Conservation (phyloP, 805 yeast species). For the Lachancea lanzarotensis region DNA sequence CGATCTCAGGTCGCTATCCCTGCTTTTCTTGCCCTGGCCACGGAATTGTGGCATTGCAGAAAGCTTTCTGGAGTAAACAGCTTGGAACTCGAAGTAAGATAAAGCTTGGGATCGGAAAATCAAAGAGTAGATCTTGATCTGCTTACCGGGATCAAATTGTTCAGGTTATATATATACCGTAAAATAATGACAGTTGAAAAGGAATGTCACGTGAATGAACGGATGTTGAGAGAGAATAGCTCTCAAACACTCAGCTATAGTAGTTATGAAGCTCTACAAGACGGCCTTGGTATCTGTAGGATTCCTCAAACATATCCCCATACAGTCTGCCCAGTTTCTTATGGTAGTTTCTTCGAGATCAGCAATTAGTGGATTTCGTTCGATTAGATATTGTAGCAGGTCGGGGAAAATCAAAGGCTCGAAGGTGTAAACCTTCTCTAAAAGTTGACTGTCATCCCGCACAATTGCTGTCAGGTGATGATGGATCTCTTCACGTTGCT, state of each 20-base stretch:
- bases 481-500: slow-evolving; percentile 15
- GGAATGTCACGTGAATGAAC: not conserved
- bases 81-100: too few relatives aligned
- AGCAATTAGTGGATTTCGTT: slow-evolving; percentile 24
- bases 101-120: too few relatives aligned
- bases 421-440: slow-evolving; percentile 27
- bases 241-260: not conserved
- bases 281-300: not conserved
- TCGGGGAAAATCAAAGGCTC: slow-evolving; percentile 23
- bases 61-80: not conserved
- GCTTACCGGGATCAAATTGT: not conserved
- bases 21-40: not conserved
- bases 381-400: slow-evolving; percentile 15
- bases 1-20: slow-evolving; percentile 8
- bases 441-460: slow-evolving; percentile 15
- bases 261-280: not conserved
- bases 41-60: not conserved
- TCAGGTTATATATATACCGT: not conserved
- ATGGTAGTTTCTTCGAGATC: slow-evolving; percentile 25
- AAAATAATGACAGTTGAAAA: too few relatives aligned
- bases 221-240: not conserved
- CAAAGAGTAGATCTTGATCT: too few relatives aligned
- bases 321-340: slow-evolving; percentile 29
- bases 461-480: slow-evolving; percentile 19
- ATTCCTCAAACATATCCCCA: slow-evolving; percentile 27